Base-by-base conservation (phyloP, 2,329 filamentous ascomycete genomes). In the Phoma sp. region DNA sequence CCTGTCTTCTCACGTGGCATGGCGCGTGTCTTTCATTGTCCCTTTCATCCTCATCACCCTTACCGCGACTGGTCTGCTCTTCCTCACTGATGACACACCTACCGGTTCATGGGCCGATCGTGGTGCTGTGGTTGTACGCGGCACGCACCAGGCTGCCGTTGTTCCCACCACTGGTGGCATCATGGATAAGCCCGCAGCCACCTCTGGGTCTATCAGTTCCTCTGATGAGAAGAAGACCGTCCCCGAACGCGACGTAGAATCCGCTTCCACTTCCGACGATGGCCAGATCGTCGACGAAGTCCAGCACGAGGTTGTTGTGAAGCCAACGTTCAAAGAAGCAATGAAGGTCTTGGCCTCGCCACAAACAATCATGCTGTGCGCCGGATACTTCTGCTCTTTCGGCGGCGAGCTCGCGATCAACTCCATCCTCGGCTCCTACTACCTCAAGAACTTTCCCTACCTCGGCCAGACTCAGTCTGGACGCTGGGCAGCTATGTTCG, bases 21-120 rank as follows among this genome's bases (percentile, higher is more conserved):
- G 93, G 92, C 85, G 92, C 21, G 85, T 96, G 1, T 84, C 91
- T 2, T 96, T 96, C 71, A 79, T 96, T 57, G 88, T 96, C 5
- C 92, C 92, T 0, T 89, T 95, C 56, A 84, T 93, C 62, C 83
- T 93, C 61, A 88, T 93, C 71, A 80, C 88, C 11, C 68, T 75
- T 20, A 85, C 87, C 6, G 90, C 87, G 11, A 65, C 90, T n/a
- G 77, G 80, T 14, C 87, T 96, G 77, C 74, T 96, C 3, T 69
- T 92, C 20, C 77, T 91, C 12, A 93, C 90, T 67, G 86, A 90
- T 1, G 92, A 97, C 68, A 93, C 91, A 0, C 92, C 92, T 0
- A 89, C 86, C 0, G 92, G 93, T 28, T 87, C 85, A 60, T 96
- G 92, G 92, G 83, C 84, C 6, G 88, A 93, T 32, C 86, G 91